phyloP scores from a whole-genome alignment of 768 basidiomycete species.

The Hygrophorus russula region DNA sequence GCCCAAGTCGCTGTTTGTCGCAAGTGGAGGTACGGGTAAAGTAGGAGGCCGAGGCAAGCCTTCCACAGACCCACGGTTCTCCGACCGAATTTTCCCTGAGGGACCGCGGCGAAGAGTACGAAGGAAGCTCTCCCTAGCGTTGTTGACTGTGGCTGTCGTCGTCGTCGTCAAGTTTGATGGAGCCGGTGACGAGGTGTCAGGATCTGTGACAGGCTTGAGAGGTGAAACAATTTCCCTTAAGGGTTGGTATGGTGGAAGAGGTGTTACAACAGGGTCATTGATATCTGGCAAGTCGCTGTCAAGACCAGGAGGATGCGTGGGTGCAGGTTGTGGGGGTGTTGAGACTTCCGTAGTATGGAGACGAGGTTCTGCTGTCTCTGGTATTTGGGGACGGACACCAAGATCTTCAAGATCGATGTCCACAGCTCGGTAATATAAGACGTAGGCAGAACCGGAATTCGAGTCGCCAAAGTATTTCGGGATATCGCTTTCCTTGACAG shows the following conservation, averaged over 20 bases:
- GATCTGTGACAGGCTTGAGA: too few species aligned
- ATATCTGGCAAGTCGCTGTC: slow-evolving; percentile 16
- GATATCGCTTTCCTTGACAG: slow-evolving; percentile 84
- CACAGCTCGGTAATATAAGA: slow-evolving; percentile 91
- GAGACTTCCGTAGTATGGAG: slow-evolving; percentile 7
- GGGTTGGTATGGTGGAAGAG: slow-evolving; percentile 10
- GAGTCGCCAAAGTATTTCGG: slow-evolving; percentile 92
- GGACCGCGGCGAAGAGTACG: slow-evolving; percentile 15
- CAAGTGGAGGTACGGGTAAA: slow-evolving; percentile 15
- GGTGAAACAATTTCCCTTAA: slow-evolving; percentile 1
- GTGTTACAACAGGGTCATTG: slow-evolving; percentile 14
- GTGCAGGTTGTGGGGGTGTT: slow-evolving; percentile 16
- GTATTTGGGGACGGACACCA: slow-evolving; percentile 38
- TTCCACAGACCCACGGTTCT: slow-evolving; percentile 10
- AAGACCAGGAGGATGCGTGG: slow-evolving; percentile 19
- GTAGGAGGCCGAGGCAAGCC: slow-evolving; percentile 18
- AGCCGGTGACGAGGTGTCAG: too few species aligned
- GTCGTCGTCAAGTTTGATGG: too few species aligned
- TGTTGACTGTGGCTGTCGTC: not conserved
- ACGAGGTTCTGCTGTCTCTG: slow-evolving; percentile 10
- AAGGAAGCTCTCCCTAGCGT: slow-evolving; percentile 13
- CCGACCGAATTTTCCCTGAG: not conserved
- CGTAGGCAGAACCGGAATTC: slow-evolving; percentile 82
- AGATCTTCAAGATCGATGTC: slow-evolving; percentile 71
- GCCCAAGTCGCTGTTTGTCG: slow-evolving; percentile 7